Base-by-base conservation (phyloP, 2,329 filamentous ascomycete genomes). In the Cryphonectria radicalis region DNA sequence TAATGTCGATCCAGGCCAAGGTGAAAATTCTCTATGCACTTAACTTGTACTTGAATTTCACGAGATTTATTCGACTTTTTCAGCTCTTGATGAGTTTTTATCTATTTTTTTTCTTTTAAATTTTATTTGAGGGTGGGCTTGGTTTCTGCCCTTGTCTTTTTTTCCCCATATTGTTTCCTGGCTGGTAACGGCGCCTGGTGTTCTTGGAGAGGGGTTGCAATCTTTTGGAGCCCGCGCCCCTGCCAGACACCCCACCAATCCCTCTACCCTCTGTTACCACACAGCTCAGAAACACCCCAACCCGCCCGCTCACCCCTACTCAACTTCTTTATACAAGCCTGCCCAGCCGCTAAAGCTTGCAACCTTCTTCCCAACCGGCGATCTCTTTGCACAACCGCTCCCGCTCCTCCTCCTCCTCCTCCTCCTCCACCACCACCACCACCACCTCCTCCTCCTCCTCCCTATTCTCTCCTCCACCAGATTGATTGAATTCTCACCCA, bases 181-280 rank as follows among this genome's bases (percentile, higher is more conserved):
- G 32, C 60, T 42, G 55, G 55, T 19, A 59, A 59, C 55, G 55
- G 55, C 55, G 40, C 40, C n/a, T 28, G 25, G 40, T 64, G 50
- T 28, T 35, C 28, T 40, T 40, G 43, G 50, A 35, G 57, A 62
- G 57, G 66, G 66, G 66, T 67, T 67, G 57, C 55, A 67, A 60
- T 46, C 66, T 67, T 67, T 60, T 67, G 66, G 55, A 67, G 66
- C 37, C 50, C 37, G 63, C 22, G 63, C 66, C 53, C 50, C 40
- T 62, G 55, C 55, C 17, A 32, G 25, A 60, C 66, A 67, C 66
- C 55, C 55, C 66, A 60, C 66, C 66, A 67, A 60, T 60, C 55
- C 46, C 46, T 66, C 64, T 57, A 57, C 64, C 63, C 50, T 64
- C 42, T 32, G 32, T 40, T 28, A 66, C 43, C 63, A 66, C 43